Conservation (phyloP, 163 green algal species). For the Trebouxiophyceae sp. region DNA sequence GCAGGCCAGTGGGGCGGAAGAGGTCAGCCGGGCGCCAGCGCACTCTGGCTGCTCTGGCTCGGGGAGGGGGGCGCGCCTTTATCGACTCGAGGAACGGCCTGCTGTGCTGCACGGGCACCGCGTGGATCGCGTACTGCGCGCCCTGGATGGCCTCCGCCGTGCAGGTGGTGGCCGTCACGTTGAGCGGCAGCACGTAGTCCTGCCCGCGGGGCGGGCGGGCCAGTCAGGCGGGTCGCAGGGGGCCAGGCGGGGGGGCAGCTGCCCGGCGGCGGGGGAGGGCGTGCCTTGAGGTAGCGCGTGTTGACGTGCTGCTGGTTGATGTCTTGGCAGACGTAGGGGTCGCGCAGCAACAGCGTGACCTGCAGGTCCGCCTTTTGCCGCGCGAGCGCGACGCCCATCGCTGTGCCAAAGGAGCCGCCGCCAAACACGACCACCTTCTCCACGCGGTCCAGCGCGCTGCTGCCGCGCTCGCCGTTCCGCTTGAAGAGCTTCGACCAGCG, state of each 20-base stretch:
- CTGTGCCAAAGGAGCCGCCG: slow-evolving; percentile 94
- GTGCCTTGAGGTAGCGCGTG: slow-evolving; percentile 78
- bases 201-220: too few species aligned
- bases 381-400: slow-evolving; percentile 81
- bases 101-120: slow-evolving; percentile 90
- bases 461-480: slow-evolving; percentile 7
- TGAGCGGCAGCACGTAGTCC: slow-evolving; percentile 75
- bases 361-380: slow-evolving; percentile 71
- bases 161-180: slow-evolving; percentile 86
- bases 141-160: slow-evolving; percentile 65
- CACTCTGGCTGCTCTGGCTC: background rate
- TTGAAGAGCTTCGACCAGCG: slow-evolving; percentile 70
- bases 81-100: slow-evolving; percentile 75
- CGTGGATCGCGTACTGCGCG: slow-evolving; percentile 86
- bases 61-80: background rate
- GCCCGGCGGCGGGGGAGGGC: background rate
- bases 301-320: slow-evolving; percentile 91
- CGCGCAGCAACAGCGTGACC: slow-evolving; percentile 84
- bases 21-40: background rate
- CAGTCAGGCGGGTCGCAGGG: too few species aligned
- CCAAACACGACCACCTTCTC: slow-evolving; percentile 80
- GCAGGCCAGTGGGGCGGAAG: too few species aligned
- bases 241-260: too few species aligned
- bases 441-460: slow-evolving; percentile 6
- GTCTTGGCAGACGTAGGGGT: slow-evolving; percentile 67